phyloP scores from a whole-genome alignment of 495 filamentous ascomycete species.

The Hyaloscypha variabilis region DNA sequence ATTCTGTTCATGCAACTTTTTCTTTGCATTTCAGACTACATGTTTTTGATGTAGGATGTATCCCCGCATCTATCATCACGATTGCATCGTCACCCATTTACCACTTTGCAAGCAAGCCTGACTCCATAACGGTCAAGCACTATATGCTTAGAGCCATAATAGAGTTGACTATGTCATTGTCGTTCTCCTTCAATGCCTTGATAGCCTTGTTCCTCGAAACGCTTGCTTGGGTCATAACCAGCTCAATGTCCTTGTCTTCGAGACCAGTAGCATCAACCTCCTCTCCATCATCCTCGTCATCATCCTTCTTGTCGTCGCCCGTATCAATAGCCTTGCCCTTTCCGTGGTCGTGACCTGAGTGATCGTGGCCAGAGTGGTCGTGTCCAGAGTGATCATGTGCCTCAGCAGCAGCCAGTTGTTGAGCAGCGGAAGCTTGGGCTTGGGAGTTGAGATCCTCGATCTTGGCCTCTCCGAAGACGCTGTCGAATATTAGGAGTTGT shows the following conservation, averaged over 20 bases:
- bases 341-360: conserved; percentile 55
- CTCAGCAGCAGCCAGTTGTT: conserved; percentile 81
- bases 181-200: conserved; percentile 98
- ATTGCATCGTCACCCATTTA: neutral
- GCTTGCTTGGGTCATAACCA: conserved; percentile 97
- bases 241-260: conserved; percentile 98
- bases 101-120: neutral
- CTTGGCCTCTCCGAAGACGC: conserved; percentile 99
- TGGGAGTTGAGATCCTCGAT: conserved; percentile 99
- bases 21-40: neutral
- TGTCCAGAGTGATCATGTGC: conserved; percentile 62
- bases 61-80: neutral
- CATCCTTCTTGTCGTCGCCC: conserved; percentile 76
- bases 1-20: neutral
- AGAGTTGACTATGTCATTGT: conserved; percentile 99
- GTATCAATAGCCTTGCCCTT: conserved; percentile 77
- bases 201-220: conserved; percentile 97
- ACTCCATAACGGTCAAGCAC: conserved; percentile 24
- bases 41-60: neutral
- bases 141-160: conserved; percentile 99
- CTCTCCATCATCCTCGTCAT: conserved; percentile 93
- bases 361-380: conserved; percentile 60
- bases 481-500: conserved; percentile 38
- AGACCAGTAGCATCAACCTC: conserved; percentile 92
- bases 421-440: conserved; percentile 90